phyloP scores from a whole-genome alignment of 192 early-diverging fungal genomes.

The Umbelopsis ramanniana region DNA sequence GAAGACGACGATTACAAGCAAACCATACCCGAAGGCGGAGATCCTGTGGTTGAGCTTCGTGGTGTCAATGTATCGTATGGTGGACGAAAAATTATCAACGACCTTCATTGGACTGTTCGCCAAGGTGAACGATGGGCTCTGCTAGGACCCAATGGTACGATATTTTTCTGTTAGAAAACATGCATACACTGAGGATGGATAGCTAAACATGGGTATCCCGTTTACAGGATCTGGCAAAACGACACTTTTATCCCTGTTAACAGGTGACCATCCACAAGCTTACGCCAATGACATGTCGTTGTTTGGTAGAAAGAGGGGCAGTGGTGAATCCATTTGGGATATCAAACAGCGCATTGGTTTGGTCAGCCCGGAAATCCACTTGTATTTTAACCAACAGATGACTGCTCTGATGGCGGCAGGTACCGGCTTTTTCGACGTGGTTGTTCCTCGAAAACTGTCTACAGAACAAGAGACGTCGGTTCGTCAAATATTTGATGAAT shows the following conservation, averaged over 20 bases:
- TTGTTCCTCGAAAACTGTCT: constrained; percentile 26
- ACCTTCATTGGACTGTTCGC: constrained; percentile 51
- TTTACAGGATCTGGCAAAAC: constrained; percentile 58
- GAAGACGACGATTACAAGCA: background rate
- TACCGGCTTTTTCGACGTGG: constrained; percentile 48
- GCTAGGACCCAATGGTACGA: constrained; percentile 54
- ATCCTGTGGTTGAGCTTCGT: constrained; percentile 45
- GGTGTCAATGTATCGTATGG: constrained; percentile 48
- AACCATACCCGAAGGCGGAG: background rate
- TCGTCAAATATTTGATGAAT: constrained; percentile 27
- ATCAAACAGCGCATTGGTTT: constrained; percentile 54
- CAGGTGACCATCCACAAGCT: constrained; percentile 64
- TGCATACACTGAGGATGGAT: too few relatives aligned
- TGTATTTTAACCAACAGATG: constrained; percentile 52
- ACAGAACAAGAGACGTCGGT: constrained; percentile 22
- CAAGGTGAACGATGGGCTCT: constrained; percentile 59
- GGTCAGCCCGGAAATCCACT: constrained; percentile 58
- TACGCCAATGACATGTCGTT: constrained; percentile 57
- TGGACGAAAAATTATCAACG: constrained; percentile 45
- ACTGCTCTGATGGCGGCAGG: constrained; percentile 44
- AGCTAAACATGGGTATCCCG: background rate
- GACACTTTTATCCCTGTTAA: constrained; percentile 56
- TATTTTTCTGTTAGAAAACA: background rate
- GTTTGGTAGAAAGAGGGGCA: constrained; percentile 56
- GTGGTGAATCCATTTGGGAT: constrained; percentile 63